Conservation (phyloP, 2,329 filamentous ascomycete species). For the Beauveria medogensis region DNA sequence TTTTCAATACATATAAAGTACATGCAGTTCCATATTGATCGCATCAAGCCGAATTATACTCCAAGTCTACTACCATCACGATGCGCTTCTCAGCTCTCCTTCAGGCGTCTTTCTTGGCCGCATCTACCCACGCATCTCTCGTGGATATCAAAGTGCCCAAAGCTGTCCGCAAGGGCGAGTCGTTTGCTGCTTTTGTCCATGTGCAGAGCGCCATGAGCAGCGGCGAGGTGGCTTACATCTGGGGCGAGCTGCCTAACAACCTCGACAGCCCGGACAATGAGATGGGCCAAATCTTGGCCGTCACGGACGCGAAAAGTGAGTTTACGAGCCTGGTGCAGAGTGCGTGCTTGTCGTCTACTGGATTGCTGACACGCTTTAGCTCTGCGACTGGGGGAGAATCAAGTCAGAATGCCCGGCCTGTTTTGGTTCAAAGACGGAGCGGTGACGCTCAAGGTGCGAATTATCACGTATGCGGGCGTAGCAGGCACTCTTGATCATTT, state of each 20-base stretch:
- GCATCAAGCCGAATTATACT: no score
- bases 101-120: background rate
- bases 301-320: slow-evolving; percentile 4
- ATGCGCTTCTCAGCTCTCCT: slow-evolving; percentile 1
- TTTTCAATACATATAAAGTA: background rate
- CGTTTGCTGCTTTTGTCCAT: slow-evolving; percentile 3
- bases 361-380: background rate
- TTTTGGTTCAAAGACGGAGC: background rate
- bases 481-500: slow-evolving; percentile 3
- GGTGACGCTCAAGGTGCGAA: background rate
- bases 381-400: slow-evolving; percentile 1
- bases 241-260: slow-evolving; percentile 1
- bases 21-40: background rate
- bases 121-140: background rate
- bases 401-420: background rate
- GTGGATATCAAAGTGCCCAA: slow-evolving; percentile 6
- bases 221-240: slow-evolving; percentile 7
- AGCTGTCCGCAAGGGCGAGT: slow-evolving; percentile 4
- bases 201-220: slow-evolving; percentile 7
- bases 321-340: background rate
- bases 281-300: slow-evolving; percentile 3
- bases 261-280: background rate
- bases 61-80: background rate
- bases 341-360: no score
- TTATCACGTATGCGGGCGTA: slow-evolving; percentile 5